Evolutionary conservation across 2,329 filamentous ascomycete species (phyloP).

Genomic region (Pseudocercospora fijiensis): DNA sequence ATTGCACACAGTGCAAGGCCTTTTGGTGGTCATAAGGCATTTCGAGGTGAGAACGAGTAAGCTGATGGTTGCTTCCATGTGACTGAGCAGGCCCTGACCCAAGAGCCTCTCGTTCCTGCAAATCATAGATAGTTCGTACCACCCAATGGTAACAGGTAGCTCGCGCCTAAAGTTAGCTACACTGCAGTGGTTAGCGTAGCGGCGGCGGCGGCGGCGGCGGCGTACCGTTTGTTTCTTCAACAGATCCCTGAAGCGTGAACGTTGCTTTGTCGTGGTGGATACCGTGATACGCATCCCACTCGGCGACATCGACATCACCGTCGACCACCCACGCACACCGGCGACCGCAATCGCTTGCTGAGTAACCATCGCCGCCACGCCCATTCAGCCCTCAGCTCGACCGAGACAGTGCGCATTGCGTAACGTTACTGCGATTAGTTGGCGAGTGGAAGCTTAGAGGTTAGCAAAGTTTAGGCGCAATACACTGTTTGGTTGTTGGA

Average conservation of each 20-base stretch:
- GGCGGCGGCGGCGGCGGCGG: too few relatives aligned
- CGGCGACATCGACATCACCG: not conserved
- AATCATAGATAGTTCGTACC: not conserved
- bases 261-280: not conserved
- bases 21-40: too few relatives aligned
- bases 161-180: not conserved
- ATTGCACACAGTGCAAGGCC: too few relatives aligned
- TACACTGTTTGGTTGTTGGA: not conserved
- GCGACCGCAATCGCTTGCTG: not conserved
- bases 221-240: not conserved
- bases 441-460: not conserved
- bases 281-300: not conserved
- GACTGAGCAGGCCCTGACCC: not conserved
- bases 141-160: not conserved
- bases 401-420: not conserved
- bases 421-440: not conserved
- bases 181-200: too few relatives aligned
- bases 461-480: not conserved
- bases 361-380: not conserved
- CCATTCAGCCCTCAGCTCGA: not conserved
- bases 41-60: not conserved
- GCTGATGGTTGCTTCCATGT: not conserved
- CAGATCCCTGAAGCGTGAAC: constrained; percentile 1
- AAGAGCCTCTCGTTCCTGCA: not conserved
- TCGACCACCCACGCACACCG: not conserved